Evolutionary conservation across 176 grass and related monocot species (phyloP).

Genomic region (Urochloa ruziziensis): DNA sequence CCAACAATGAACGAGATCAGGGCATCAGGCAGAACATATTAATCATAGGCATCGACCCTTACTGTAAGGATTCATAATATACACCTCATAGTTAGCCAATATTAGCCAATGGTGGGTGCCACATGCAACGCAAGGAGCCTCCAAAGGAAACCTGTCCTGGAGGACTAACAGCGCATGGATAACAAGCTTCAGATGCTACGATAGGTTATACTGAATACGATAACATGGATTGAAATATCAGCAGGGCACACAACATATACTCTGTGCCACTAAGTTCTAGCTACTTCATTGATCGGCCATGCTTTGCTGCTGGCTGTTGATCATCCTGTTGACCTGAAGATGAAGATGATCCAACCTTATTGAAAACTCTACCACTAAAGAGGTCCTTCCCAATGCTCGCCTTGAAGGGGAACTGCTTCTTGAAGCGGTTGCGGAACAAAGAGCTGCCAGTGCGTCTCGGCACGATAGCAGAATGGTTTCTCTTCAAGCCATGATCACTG

Average conservation of each 20-base stretch:
- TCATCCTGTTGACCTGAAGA: conserved; percentile 46
- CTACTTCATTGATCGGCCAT: conserved; percentile 35
- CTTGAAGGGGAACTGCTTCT: conserved; percentile 80
- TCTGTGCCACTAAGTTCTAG: conserved; percentile 12
- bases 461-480: conserved; percentile 43
- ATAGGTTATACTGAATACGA: conserved; percentile 26
- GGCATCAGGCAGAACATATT: background rate
- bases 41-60: conserved; percentile 18
- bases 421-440: conserved; percentile 62
- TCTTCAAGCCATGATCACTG: conserved; percentile 36
- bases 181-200: conserved; percentile 23
- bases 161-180: background rate
- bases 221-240: background rate
- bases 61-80: conserved; percentile 21
- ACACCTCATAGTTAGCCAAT: conserved; percentile 18
- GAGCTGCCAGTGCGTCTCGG: conserved; percentile 19
- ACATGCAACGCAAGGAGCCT: conserved; percentile 26
- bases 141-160: conserved; percentile 22
- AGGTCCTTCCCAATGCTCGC: conserved; percentile 80
- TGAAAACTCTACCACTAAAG: conserved; percentile 64
- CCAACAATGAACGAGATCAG: background rate
- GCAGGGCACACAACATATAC: conserved; percentile 9
- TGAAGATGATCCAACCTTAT: conserved; percentile 50
- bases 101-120: conserved; percentile 29
- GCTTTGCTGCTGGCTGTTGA: background rate